Evolutionary conservation across 495 filamentous ascomycete genomes (phyloP), one percentile per base, ranked within the genome.

Genomic region (Aspergillus wentii): DNA sequence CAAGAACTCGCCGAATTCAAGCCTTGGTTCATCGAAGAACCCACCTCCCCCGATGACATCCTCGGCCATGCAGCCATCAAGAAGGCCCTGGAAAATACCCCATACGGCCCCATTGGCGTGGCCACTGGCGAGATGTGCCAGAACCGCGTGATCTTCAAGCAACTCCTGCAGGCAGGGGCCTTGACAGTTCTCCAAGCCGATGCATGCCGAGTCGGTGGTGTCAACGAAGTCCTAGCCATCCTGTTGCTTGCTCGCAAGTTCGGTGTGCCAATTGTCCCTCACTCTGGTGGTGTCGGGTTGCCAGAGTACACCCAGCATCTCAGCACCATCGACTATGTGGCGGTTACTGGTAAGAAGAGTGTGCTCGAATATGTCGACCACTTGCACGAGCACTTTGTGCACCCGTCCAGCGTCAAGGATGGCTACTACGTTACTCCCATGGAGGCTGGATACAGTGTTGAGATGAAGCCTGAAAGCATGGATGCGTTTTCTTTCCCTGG

Each of bases 1-100:
- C 67, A 81, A 39, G 57, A 85, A 48, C 81, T 95, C 14, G 80
- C 76, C 22, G 79, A 87, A 45, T 95, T 86, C 72, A 81, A 83
- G 68, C 89, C 89, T 29, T 95, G 89, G 89, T 95, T 95, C 68
- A 95, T 95, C 49, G 89, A 95, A 65, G 89, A 95, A 72, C 89
- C 89, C n/a, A 95, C 89, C 29, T 87, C 82, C 28, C 89, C 89
- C 10, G 89, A 95, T 51, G 89, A 95, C 64, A 80, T 95, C 38
- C 79, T 90, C 29, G 89, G 89, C 25, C 89, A 95, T 71, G 83
- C 82, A 36, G 82, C 85, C 4, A 82, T 95, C 49, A 77, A 83
- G 17, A 81, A 88, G 38, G 89, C 88, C 1, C 75, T 95, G 8
- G 67, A 68, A 17, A 53, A 68, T 41, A 69, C 66, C 21, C 83